These are phyloP conservation scores for Stipa capillata DNA, from an alignment of 176 grass and related monocot genomes.

Conservation along the genomic window DNA sequence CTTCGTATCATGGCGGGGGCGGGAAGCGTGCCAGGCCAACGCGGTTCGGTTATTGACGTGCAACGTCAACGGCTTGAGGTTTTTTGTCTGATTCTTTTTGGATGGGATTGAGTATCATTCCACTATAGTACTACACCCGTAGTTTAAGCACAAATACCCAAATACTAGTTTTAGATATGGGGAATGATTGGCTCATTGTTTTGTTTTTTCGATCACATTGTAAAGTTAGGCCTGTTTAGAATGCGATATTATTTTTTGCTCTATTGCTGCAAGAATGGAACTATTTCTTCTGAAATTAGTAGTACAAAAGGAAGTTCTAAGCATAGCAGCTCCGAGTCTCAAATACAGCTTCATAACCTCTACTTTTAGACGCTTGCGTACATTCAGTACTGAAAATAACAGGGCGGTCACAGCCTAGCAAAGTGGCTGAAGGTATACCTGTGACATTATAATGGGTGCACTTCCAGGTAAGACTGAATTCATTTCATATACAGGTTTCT, in stretches of 20 bases:
- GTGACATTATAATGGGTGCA: not conserved
- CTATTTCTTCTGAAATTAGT: not conserved
- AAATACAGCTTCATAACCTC: not conserved
- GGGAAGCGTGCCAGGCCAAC: not conserved
- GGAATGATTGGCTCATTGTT: not conserved
- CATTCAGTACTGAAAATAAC: not conserved
- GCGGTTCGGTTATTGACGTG: not conserved
- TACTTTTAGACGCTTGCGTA: not conserved
- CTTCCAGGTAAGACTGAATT: not conserved
- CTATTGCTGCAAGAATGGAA: not conserved
- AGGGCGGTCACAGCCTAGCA: not conserved
- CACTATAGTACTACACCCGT: not conserved
- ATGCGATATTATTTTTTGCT: too few species aligned
- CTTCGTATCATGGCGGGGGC: not conserved
- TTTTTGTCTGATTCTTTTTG: too few species aligned
- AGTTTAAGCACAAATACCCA: not conserved
- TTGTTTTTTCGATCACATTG: not conserved
- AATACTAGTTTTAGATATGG: not conserved
- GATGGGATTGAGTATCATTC: too few species aligned
- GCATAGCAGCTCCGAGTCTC: not conserved
- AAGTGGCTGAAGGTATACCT: not conserved
- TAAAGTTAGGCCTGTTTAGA: not conserved
- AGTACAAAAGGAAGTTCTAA: not conserved
- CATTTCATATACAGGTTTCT: not conserved
- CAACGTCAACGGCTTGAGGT: conserved; percentile 9